These are phyloP conservation scores for Syzygium malaccense DNA, from an alignment of 441 rosid genomes.

Conservation along the genomic window DNA sequence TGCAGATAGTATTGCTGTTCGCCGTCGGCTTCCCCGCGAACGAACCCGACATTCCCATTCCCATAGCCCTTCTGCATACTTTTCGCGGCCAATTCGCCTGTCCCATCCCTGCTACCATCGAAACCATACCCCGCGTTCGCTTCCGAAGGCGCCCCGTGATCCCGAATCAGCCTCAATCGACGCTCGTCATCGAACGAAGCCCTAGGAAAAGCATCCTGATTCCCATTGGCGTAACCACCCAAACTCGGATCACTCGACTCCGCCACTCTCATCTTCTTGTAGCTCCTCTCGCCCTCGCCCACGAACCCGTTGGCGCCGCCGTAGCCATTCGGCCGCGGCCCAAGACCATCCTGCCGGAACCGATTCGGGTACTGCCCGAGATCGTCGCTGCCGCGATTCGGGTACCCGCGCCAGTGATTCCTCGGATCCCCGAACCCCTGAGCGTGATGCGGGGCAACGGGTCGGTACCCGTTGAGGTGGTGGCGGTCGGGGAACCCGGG, in stretches of 20 bases:
- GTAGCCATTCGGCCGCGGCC: constrained; percentile 1
- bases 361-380: neutral
- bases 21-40: neutral
- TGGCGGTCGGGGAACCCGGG: constrained; percentile 24
- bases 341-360: neutral
- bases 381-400: constrained; percentile 5
- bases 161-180: constrained; percentile 73
- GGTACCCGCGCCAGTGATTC: constrained; percentile 32
- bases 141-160: constrained; percentile 42
- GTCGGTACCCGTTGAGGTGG: constrained; percentile 28
- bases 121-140: neutral
- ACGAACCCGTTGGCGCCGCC: constrained; percentile 11
- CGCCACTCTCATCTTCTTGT: constrained; percentile 69
- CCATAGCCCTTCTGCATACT: constrained; percentile 13
- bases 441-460: constrained; percentile 13
- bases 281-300: constrained; percentile 43
- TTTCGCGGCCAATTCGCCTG: constrained; percentile 4
- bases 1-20: neutral
- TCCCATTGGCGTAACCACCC: neutral
- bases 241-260: constrained; percentile 18
- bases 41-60: neutral
- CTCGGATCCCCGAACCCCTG: constrained; percentile 19
- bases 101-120: neutral
- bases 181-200: constrained; percentile 51
- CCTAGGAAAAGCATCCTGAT: neutral